Evolutionary conservation across 345 rosid genomes (phyloP).

Genomic region (Heritiera littoralis): DNA sequence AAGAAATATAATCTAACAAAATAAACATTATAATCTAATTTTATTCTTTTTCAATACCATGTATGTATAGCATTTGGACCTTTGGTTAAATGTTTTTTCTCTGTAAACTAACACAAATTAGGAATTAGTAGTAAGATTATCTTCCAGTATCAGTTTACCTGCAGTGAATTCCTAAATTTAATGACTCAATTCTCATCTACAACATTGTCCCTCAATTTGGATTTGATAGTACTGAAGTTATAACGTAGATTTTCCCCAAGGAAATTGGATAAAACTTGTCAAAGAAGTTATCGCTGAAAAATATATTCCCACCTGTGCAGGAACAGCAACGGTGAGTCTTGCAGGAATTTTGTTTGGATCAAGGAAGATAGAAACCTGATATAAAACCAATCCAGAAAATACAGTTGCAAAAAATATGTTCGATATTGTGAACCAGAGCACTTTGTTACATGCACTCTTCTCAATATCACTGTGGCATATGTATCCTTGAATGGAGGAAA

Average conservation of each 20-base stretch:
- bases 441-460: constrained; percentile 91
- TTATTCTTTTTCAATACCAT: neutral
- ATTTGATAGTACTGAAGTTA: too few species aligned
- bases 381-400: constrained; percentile 78
- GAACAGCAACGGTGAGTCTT: constrained; percentile 81
- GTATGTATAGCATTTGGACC: neutral
- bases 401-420: constrained; percentile 89
- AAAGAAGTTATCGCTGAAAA: neutral
- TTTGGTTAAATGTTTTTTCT: neutral
- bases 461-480: constrained; percentile 78
- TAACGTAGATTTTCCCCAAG: neutral
- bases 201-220: neutral
- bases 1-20: neutral
- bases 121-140: neutral
- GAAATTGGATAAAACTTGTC: constrained; percentile 1
- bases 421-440: constrained; percentile 95
- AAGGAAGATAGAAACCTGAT: constrained; percentile 61
- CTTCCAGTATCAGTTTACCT: neutral
- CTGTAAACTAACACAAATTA: neutral
- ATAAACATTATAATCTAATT: neutral
- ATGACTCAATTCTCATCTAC: neutral
- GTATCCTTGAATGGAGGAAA: constrained; percentile 90
- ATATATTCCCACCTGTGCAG: constrained; percentile 71
- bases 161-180: too few species aligned
- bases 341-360: constrained; percentile 73